phyloP scores from a whole-genome alignment of 2,329 filamentous ascomycete species.

The Metarhizium brunneum region DNA sequence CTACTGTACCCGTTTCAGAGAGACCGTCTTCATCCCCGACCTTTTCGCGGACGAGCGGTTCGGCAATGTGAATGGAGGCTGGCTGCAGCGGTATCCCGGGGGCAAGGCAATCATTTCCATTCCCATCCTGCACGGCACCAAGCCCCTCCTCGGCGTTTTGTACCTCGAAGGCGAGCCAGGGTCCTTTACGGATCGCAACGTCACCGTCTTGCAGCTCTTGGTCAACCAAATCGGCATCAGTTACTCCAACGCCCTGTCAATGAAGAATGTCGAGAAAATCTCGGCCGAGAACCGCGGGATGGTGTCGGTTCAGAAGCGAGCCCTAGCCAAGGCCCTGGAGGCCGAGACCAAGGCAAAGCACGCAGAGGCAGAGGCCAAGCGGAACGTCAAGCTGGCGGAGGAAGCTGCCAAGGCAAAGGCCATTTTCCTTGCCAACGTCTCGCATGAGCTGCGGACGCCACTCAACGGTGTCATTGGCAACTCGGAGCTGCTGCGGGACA shows the following conservation, averaged over 20 bases:
- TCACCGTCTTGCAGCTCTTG: slow-evolving; percentile 57
- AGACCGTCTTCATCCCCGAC: slow-evolving; percentile 66
- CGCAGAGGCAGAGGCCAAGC: slow-evolving; percentile 66
- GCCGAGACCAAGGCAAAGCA: slow-evolving; percentile 69
- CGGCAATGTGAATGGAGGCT: slow-evolving; percentile 61
- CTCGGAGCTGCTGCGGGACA: slow-evolving; percentile 73
- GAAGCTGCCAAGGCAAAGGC: slow-evolving; percentile 77
- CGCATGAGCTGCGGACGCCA: slow-evolving; percentile 71
- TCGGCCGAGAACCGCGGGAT: slow-evolving; percentile 71
- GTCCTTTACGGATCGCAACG: slow-evolving; percentile 66
- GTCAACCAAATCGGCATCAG: slow-evolving; percentile 72
- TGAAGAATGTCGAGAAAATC: slow-evolving; percentile 66
- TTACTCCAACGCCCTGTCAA: slow-evolving; percentile 57
- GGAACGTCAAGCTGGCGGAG: slow-evolving; percentile 73
- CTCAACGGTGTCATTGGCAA: slow-evolving; percentile 86
- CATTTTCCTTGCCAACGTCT: slow-evolving; percentile 73
- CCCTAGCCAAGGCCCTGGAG: slow-evolving; percentile 60
- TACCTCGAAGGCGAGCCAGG: slow-evolving; percentile 69
- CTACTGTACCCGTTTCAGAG: slow-evolving; percentile 68
- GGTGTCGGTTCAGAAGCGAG: slow-evolving; percentile 67
- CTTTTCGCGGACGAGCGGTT: slow-evolving; percentile 68
- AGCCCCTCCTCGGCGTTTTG: slow-evolving; percentile 61
- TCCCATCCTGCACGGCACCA: slow-evolving; percentile 64
- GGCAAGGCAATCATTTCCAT: slow-evolving; percentile 73
- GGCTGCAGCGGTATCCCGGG: slow-evolving; percentile 57